These are phyloP conservation scores for Rhinocladiella mackenziei DNA, from an alignment of 2,329 filamentous ascomycete species.

Conservation along the genomic window DNA sequence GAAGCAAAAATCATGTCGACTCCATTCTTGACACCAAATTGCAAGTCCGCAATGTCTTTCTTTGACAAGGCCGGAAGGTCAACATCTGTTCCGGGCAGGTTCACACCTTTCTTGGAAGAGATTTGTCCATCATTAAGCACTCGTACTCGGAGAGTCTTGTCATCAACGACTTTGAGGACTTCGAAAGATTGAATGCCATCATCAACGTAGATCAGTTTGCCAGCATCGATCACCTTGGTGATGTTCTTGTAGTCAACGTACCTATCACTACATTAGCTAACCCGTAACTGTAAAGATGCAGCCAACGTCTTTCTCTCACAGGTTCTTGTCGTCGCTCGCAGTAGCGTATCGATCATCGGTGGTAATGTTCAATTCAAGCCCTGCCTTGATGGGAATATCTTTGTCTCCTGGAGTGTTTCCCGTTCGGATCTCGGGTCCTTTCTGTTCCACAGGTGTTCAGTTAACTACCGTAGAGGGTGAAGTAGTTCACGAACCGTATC, in stretches of 20 bases:
- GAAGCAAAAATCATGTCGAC: conserved; percentile 99
- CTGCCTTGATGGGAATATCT: conserved; percentile 77
- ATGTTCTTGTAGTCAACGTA: conserved; percentile 99
- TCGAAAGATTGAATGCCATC: conserved; percentile 97
- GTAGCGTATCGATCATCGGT: conserved; percentile 91
- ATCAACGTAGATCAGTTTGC: conserved; percentile 95
- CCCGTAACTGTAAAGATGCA: background rate
- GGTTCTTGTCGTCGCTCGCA: conserved; percentile 81
- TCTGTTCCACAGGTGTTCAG: conserved; percentile 42
- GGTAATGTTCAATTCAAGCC: conserved; percentile 87
- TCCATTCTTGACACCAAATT: conserved; percentile 95
- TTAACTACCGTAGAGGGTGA: conserved; percentile 27
- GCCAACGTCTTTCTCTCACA: conserved; percentile 56
- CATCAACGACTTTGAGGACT: conserved; percentile 80
- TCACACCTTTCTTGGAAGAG: conserved; percentile 98
- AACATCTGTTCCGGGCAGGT: conserved; percentile 97
- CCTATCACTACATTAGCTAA: conserved; percentile 46
- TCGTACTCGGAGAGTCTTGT: conserved; percentile 79
- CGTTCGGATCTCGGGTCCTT: conserved; percentile 83
- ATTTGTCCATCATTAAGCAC: conserved; percentile 98
- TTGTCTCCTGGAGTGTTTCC: conserved; percentile 67
- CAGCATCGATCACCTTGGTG: conserved; percentile 89
- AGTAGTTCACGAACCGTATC: conserved; percentile 58
- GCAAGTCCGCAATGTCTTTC: conserved; percentile 93
- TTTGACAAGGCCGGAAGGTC: conserved; percentile 95